Percentiles rank a stretch among this genome's conserved stretches.
Evolutionary conservation across 331 rosid species (phyloP).

Genomic region (Quercus lobata): DNA sequence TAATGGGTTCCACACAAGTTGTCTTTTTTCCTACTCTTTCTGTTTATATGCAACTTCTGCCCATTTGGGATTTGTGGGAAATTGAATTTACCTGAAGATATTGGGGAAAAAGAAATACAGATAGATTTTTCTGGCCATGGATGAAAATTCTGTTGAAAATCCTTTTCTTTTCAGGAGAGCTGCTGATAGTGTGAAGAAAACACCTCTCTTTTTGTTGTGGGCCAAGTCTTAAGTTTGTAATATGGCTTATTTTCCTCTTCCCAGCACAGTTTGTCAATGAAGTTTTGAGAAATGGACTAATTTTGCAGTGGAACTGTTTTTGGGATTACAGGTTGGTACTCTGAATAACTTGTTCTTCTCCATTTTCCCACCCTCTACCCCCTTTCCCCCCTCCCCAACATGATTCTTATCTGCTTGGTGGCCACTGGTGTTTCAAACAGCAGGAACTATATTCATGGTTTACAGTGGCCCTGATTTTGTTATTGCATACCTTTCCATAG

Average conservation of each 20-base stretch:
- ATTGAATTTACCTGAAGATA: too few relatives aligned
- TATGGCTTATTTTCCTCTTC: conserved; percentile 37
- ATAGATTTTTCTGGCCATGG: conserved; percentile 30
- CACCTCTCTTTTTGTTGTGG: conserved; percentile 23
- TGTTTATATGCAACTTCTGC: background rate
- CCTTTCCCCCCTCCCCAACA: too few relatives aligned
- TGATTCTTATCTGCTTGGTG: too few relatives aligned
- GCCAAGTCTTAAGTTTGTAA: conserved; percentile 44
- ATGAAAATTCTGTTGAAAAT: conserved; percentile 18
- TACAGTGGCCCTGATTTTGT: too few relatives aligned
- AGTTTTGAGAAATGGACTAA: conserved; percentile 24
- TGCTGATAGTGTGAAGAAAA: conserved; percentile 19
- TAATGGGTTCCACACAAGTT: conserved; percentile 35
- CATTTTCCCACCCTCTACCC: too few relatives aligned
- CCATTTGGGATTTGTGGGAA: background rate
- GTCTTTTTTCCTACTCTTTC: conserved; percentile 4
- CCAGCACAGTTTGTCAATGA: conserved; percentile 40
- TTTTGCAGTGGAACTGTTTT: background rate
- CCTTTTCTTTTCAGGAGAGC: conserved; percentile 36
- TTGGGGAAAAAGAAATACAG: too few relatives aligned
- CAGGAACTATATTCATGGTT: too few relatives aligned
- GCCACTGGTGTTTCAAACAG: too few relatives aligned
- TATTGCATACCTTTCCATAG: too few relatives aligned
- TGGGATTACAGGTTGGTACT: too few relatives aligned
- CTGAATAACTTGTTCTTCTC: too few relatives aligned